Conservation (phyloP, 2,329 filamentous ascomycete genomes). For the Penicillium griseofulvum region DNA sequence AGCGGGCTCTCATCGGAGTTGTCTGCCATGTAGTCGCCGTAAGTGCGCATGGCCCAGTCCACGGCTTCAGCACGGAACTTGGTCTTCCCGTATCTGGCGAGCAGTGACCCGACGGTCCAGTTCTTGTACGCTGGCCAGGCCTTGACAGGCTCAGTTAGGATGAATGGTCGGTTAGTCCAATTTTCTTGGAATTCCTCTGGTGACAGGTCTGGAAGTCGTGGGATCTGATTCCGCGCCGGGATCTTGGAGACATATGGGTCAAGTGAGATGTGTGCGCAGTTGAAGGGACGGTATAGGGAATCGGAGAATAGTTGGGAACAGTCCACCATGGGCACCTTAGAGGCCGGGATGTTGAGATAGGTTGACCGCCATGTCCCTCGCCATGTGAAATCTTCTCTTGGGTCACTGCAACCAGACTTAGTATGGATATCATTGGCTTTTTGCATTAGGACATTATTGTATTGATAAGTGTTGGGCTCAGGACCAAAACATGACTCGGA, state of each 20-base stretch:
- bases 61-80: conserved; percentile 88
- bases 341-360: conserved; percentile 59
- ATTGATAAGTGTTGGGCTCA: background rate
- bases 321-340: conserved; percentile 58
- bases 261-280: conserved; percentile 75
- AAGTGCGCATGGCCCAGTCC: conserved; percentile 82
- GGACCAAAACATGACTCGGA: background rate
- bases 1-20: conserved; percentile 83
- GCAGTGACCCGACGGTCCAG: conserved; percentile 71
- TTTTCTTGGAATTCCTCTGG: conserved; percentile 68
- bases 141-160: conserved; percentile 77
- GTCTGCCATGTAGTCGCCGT: conserved; percentile 76
- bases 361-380: conserved; percentile 82
- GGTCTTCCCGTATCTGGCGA: conserved; percentile 62
- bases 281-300: conserved; percentile 82
- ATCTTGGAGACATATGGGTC: conserved; percentile 67
- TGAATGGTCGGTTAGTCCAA: conserved; percentile 81
- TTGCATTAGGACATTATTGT: background rate
- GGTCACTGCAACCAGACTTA: conserved; percentile 27
- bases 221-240: conserved; percentile 69
- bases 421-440: conserved; percentile 3
- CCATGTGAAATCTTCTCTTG: conserved; percentile 59
- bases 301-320: conserved; percentile 86
- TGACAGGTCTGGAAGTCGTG: conserved; percentile 65
- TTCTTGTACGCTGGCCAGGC: conserved; percentile 72